Conservation (phyloP, 306 rosid species). For the Vicia villosa region DNA sequence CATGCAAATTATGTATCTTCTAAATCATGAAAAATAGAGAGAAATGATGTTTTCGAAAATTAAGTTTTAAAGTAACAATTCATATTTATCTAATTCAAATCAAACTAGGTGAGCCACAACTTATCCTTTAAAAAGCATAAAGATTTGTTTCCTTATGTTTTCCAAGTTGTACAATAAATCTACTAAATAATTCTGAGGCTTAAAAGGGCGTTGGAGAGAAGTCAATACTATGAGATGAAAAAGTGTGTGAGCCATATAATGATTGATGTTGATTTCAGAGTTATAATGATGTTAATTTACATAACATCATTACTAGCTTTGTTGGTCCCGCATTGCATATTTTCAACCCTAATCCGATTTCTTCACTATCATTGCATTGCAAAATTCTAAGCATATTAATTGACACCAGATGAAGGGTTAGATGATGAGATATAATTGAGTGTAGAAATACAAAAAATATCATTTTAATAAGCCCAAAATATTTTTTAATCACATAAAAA, state of each 20-base stretch:
- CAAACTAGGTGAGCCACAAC: too few relatives aligned
- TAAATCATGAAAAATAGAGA: too few relatives aligned
- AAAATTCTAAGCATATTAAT: neutral
- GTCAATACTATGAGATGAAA: slow-evolving; percentile 39
- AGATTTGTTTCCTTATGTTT: too few relatives aligned
- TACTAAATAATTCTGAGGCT: too few relatives aligned
- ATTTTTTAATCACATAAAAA: slow-evolving; percentile 2
- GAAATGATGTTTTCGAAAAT: too few relatives aligned
- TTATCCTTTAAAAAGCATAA: too few relatives aligned
- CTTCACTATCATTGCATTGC: slow-evolving; percentile 31
- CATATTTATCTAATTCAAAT: too few relatives aligned
- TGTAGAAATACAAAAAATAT: neutral
- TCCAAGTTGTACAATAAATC: too few relatives aligned
- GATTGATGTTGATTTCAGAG: slow-evolving; percentile 41
- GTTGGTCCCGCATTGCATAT: slow-evolving; percentile 49
- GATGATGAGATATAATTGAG: neutral
- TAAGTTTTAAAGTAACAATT: too few relatives aligned
- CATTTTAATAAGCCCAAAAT: too few relatives aligned
- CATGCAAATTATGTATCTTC: too few relatives aligned
- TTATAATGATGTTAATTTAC: slow-evolving; percentile 35
- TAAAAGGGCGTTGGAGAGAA: slow-evolving; percentile 37
- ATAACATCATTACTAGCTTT: slow-evolving; percentile 34
- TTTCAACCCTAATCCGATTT: slow-evolving; percentile 52
- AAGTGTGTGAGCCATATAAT: slow-evolving; percentile 44
- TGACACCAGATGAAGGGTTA: neutral